Conservation (phyloP, 2,329 filamentous ascomycete species). For the Sporothrix variecibatus region DNA sequence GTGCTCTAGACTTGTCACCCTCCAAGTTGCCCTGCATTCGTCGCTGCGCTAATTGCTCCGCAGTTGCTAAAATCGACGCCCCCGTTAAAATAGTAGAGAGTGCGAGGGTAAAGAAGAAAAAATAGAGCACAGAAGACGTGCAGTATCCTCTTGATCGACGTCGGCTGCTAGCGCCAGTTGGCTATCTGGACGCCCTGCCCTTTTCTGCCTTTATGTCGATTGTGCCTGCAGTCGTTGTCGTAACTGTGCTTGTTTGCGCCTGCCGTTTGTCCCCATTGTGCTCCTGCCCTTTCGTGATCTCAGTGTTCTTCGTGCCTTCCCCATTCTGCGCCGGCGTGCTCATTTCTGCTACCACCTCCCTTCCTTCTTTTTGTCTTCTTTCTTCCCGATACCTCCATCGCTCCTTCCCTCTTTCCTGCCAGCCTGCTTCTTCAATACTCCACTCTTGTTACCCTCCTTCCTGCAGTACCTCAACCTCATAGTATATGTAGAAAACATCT, state of each 20-base stretch:
- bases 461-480: not conserved
- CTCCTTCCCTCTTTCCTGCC: constrained; percentile 11
- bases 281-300: constrained; percentile 13
- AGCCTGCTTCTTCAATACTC: constrained; percentile 2
- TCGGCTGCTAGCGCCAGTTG: not conserved
- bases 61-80: not conserved
- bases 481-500: constrained; percentile 18
- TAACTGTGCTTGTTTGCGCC: constrained; percentile 3
- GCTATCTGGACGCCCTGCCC: not conserved
- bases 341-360: not conserved
- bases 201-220: not conserved
- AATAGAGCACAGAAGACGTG: not conserved
- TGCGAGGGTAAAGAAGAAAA: not conserved
- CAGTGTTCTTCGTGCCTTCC: constrained; percentile 1
- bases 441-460: not conserved
- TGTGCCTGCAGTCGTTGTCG: not conserved
- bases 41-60: constrained; percentile 9
- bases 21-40: constrained; percentile 15
- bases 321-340: not conserved
- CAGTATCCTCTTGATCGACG: not conserved
- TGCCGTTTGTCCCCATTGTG: not conserved
- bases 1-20: constrained; percentile 17
- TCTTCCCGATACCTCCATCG: constrained; percentile 5
- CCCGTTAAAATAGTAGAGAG: not conserved
- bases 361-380: not conserved